phyloP scores from a whole-genome alignment of 768 basidiomycete genomes.

The Leccinum incarnatum region DNA sequence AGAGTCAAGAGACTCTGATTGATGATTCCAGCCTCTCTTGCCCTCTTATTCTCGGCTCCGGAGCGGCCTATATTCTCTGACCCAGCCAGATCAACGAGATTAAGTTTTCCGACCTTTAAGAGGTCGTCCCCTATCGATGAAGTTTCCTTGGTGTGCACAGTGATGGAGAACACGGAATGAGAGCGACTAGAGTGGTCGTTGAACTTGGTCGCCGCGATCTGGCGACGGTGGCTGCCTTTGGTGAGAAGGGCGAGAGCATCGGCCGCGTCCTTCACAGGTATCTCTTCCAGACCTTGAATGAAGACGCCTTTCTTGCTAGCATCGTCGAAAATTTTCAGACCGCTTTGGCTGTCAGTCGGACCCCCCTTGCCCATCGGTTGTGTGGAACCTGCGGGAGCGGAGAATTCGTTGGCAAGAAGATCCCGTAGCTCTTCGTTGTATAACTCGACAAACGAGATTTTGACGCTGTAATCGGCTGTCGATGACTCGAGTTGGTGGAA shows the following conservation, averaged over 20 bases:
- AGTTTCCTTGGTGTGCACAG: conserved; percentile 87
- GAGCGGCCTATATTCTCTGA: conserved; percentile 96
- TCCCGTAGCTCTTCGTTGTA: conserved; percentile 99
- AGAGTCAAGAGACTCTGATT: conserved; percentile 97
- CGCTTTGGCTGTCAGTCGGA: conserved; percentile 50
- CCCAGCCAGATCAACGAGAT: conserved; percentile 95
- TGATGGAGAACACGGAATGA: conserved; percentile 96
- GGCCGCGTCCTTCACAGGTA: conserved; percentile 73
- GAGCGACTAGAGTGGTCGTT: conserved; percentile 98
- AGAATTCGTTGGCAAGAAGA: conserved; percentile 77
- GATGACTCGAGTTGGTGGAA: conserved; percentile 84
- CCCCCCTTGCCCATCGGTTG: conserved; percentile 75
- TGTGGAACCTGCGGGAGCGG: conserved; percentile 58
- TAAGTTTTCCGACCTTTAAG: conserved; percentile 90
- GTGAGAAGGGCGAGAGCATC: conserved; percentile 82
- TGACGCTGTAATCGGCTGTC: conserved; percentile 83
- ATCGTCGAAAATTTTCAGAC: conserved; percentile 93
- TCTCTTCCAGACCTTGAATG: conserved; percentile 94
- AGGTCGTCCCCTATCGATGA: conserved; percentile 80
- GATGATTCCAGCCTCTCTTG: conserved; percentile 97
- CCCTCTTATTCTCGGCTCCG: conserved; percentile 92
- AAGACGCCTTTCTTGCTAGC: conserved; percentile 82
- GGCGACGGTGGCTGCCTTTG: conserved; percentile 87
- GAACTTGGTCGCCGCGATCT: conserved; percentile 95
- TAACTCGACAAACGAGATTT: conserved; percentile 90